Evolutionary conservation across 2,329 filamentous ascomycete species (phyloP).

Genomic region (Madurella fahalii): DNA sequence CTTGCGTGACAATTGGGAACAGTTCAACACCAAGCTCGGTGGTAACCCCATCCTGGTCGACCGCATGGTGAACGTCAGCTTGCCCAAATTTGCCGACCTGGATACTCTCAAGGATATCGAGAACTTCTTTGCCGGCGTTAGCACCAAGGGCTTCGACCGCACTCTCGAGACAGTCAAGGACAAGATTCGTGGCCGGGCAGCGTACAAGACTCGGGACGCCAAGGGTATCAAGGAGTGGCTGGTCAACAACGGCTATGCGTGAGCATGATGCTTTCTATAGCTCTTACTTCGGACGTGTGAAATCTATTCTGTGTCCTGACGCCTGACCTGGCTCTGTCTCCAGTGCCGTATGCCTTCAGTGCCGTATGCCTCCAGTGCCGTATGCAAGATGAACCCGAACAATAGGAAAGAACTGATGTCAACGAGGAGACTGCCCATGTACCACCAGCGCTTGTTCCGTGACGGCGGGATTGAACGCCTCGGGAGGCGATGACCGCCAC

Average conservation of each 20-base stretch:
- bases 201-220: conserved; percentile 75
- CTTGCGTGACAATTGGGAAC: conserved; percentile 77
- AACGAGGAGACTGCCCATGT: too few species aligned
- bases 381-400: too few species aligned
- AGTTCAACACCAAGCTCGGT: conserved; percentile 64
- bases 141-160: conserved; percentile 81
- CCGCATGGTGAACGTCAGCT: conserved; percentile 73
- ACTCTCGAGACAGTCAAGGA: conserved; percentile 82
- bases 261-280: not conserved
- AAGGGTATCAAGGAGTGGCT: conserved; percentile 76
- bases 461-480: too few species aligned
- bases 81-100: conserved; percentile 73
- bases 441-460: too few species aligned
- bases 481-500: too few species aligned
- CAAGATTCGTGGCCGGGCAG: conserved; percentile 76
- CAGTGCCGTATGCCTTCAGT: too few species aligned
- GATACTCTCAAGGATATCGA: conserved; percentile 71
- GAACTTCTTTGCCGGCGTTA: conserved; percentile 79
- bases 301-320: too few species aligned
- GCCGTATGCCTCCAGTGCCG: too few species aligned
- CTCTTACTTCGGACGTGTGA: not conserved
- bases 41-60: conserved; percentile 84
- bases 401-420: too few species aligned
- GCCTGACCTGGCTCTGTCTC: too few species aligned
- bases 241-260: conserved; percentile 26